Evolutionary conservation across 2,329 filamentous ascomycete genomes (phyloP).

Genomic region (Graphilbum sp.): DNA sequence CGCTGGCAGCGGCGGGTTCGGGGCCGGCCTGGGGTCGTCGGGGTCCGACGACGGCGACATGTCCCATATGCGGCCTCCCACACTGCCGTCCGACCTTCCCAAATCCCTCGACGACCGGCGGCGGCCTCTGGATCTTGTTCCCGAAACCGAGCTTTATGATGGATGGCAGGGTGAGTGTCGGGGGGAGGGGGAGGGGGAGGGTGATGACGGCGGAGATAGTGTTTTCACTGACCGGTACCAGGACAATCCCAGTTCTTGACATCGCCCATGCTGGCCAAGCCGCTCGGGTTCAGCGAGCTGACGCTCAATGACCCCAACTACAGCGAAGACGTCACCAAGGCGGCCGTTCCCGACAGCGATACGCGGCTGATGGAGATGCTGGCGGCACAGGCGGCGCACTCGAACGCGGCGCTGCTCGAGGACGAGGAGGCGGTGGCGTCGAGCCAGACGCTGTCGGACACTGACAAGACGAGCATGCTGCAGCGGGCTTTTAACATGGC

Average conservation of each 20-base stretch:
- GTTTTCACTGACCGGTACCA: slow-evolving; percentile 21
- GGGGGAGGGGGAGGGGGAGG: no score
- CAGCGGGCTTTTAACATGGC: slow-evolving; percentile 90
- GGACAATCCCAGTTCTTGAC: slow-evolving; percentile 93
- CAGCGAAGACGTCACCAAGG: slow-evolving; percentile 46
- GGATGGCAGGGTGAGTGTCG: slow-evolving; percentile 70
- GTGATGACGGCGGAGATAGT: neutral
- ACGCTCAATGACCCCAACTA: slow-evolving; percentile 64
- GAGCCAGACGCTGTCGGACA: slow-evolving; percentile 55
- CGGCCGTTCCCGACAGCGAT: slow-evolving; percentile 54
- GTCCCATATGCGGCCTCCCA: slow-evolving; percentile 28
- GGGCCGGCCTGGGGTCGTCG: slow-evolving; percentile 5
- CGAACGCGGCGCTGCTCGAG: slow-evolving; percentile 49
- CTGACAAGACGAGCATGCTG: slow-evolving; percentile 64
- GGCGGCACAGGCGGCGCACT: slow-evolving; percentile 77
- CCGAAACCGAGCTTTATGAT: slow-evolving; percentile 95
- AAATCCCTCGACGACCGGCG: slow-evolving; percentile 82
- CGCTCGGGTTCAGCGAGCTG: slow-evolving; percentile 66
- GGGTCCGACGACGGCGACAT: slow-evolving; percentile 3
- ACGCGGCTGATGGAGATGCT: slow-evolving; percentile 88
- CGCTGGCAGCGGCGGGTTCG: neutral
- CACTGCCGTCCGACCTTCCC: slow-evolving; percentile 78
- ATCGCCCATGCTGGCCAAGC: slow-evolving; percentile 67
- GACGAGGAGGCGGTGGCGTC: slow-evolving; percentile 67
- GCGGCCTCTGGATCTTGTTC: slow-evolving; percentile 44